Conservation (phyloP, 768 basidiomycete species). For the Mycena indigotica region DNA sequence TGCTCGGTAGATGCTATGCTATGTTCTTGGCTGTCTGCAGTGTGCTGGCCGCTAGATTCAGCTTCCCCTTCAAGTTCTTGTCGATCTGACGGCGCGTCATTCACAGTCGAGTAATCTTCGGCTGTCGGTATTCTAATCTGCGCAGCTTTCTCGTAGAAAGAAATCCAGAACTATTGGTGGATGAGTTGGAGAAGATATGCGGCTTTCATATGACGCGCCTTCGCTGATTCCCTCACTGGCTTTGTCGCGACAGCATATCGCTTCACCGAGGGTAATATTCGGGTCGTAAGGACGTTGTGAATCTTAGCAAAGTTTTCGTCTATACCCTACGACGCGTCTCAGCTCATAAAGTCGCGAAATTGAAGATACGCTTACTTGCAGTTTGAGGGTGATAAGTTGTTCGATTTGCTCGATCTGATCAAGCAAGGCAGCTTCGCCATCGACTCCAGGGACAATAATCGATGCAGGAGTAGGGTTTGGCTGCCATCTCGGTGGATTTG, state of each 20-base stretch:
- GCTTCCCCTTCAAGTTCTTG: constrained; percentile 32
- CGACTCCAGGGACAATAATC: constrained; percentile 73
- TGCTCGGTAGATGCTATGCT: constrained; percentile 60
- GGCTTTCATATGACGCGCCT: constrained; percentile 51
- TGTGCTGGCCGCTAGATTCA: constrained; percentile 23
- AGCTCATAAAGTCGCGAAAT: no score
- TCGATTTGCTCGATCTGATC: constrained; percentile 96
- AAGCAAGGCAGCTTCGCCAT: constrained; percentile 63
- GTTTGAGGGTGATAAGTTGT: constrained; percentile 88
- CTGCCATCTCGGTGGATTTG: constrained; percentile 69
- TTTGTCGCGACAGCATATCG: constrained; percentile 85
- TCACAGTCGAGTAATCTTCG: constrained; percentile 64
- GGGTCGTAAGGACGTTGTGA: constrained; percentile 79
- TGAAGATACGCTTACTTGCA: constrained; percentile 63
- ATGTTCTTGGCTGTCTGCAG: constrained; percentile 35
- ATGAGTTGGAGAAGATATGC: not conserved
- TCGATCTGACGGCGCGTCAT: constrained; percentile 49
- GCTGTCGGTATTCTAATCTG: constrained; percentile 79
- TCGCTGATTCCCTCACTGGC: constrained; percentile 87
- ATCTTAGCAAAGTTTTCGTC: constrained; percentile 93
- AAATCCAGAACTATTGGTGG: constrained; percentile 82
- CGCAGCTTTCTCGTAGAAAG: constrained; percentile 94
- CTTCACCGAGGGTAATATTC: constrained; percentile 86
- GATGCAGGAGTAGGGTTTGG: constrained; percentile 63
- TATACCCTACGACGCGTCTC: constrained; percentile 63